A percentile compares a stretch with the other conserved stretches of the same genome.
These are phyloP conservation scores for Haplographium delicatum DNA, from an alignment of 495 filamentous ascomycete genomes.

Conservation along the genomic window DNA sequence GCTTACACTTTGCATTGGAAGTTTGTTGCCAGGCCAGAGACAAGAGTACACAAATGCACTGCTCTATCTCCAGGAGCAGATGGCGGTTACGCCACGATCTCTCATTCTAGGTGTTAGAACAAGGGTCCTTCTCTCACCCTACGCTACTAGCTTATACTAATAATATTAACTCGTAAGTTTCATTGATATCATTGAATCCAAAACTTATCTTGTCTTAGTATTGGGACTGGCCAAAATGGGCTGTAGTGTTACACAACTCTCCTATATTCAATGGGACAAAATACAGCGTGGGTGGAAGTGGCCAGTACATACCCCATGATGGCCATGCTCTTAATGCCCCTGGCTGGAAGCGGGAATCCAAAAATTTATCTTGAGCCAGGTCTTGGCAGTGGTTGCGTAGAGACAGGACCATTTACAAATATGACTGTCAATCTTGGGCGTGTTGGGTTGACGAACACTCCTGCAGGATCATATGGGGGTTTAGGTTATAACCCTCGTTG, in stretches of 20 bases:
- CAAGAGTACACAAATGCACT: conserved; percentile 57
- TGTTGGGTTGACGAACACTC: conserved; percentile 13
- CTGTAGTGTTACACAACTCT: conserved; percentile 41
- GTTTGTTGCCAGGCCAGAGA: conserved; percentile 35
- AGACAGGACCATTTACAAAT: conserved; percentile 50
- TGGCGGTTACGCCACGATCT: conserved; percentile 35
- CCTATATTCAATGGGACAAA: conserved; percentile 59
- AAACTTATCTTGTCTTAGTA: conserved; percentile 1
- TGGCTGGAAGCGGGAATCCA: conserved; percentile 15
- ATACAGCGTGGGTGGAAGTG: conserved; percentile 59
- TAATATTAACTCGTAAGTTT: conserved; percentile 46
- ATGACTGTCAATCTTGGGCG: conserved; percentile 51
- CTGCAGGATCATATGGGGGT: too few species aligned
- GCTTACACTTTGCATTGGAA: conserved; percentile 24
- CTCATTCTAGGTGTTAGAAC: conserved; percentile 34
- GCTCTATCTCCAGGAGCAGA: conserved; percentile 52
- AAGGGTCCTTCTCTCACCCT: neutral
- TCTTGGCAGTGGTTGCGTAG: conserved; percentile 61
- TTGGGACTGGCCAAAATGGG: conserved; percentile 51
- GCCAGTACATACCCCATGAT: conserved; percentile 33
- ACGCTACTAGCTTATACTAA: conserved; percentile 26
- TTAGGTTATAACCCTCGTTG: conserved; percentile 58
- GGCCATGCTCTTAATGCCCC: conserved; percentile 6
- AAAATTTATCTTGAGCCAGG: conserved; percentile 30
- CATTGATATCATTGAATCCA: conserved; percentile 57